Base-by-base conservation (phyloP, 192 early-diverging fungal genomes). In the Coemansia sp. region DNA sequence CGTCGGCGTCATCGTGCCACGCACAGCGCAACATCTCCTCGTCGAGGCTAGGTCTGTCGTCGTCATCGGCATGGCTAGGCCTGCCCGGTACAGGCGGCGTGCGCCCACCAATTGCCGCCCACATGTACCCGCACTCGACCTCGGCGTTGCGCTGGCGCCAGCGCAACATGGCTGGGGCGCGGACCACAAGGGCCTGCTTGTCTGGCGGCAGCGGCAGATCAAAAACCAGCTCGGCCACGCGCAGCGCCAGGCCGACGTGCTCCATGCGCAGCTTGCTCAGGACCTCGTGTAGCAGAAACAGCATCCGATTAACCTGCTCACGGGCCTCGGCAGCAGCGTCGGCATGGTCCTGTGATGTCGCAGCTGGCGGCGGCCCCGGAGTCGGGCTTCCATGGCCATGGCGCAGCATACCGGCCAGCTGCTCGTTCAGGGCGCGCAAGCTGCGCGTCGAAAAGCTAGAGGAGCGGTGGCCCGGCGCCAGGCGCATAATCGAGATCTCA, bases 251-350 rank as follows among this genome's bases (percentile, higher is more conserved):
- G 12, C 65, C 51, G 9, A 68, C 60, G 17, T 68, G 65, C 33
- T 68, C 65, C 17, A 75, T 43, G 7, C 71, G 59, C 47, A 75
- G 47, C 28, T 54, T 62, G 38, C 71, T 75, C 18, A 75, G 39
- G 16, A 68, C 43, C 28, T 60, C 64, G 41, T 75, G 71, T 30
- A 73, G 23, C 43, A 61, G 50, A 26, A 73, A 68, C 31, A 75
- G 45, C 51, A 63, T 46, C 10, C 56, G 39, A 20, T 59, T 37
- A 1, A 66, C 53, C 13, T 60, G 53, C 25, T 60, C 52, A 9
- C 41, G 50, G 2, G 57, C 64, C 29, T 34, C 35, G n/a, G 33
- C n/a, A 9, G 11, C 25, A 9, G 18, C 26, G 2, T 43, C 22
- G n/a, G n/a, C n/a, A n/a, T n/a, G n/a, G n/a, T n/a, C n/a, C n/a